Conservation (phyloP, 148 eudicot species). For the Spergularia marina region DNA sequence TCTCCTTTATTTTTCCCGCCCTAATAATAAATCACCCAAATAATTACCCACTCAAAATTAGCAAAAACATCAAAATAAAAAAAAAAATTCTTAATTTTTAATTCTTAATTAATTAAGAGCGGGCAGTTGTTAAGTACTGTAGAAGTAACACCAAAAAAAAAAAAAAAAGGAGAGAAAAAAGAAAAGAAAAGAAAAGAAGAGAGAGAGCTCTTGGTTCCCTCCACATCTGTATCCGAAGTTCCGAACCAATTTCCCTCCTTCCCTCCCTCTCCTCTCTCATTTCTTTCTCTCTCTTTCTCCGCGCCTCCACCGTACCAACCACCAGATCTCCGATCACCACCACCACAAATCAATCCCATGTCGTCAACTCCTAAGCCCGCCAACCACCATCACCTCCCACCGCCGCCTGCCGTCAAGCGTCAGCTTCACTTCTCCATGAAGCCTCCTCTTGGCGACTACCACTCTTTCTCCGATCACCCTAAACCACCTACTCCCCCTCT, state of each 20-base stretch:
- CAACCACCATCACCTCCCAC: slow-evolving; percentile 18
- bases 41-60: too few relatives aligned
- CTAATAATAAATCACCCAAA: too few relatives aligned
- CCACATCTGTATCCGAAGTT: slow-evolving; percentile 16
- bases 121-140: background rate
- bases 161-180: background rate
- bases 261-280: background rate
- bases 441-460: slow-evolving; percentile 74
- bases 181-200: background rate
- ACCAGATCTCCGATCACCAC: slow-evolving; percentile 4
- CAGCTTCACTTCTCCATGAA: slow-evolving; percentile 35
- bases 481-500: slow-evolving; percentile 19
- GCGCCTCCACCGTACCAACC: slow-evolving; percentile 2
- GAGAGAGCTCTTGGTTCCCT: slow-evolving; percentile 11
- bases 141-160: background rate
- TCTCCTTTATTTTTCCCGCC: too few relatives aligned
- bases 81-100: too few relatives aligned
- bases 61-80: too few relatives aligned
- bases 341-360: background rate
- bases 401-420: slow-evolving; percentile 1
- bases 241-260: slow-evolving; percentile 19
- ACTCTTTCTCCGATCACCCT: slow-evolving; percentile 45
- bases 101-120: too few relatives aligned
- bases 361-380: slow-evolving; percentile 14
- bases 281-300: background rate